A percentile compares a stretch with the other conserved stretches of the same genome.
Conservation (phyloP, 257 asterid species). For the Ehretia macrophylla region DNA sequence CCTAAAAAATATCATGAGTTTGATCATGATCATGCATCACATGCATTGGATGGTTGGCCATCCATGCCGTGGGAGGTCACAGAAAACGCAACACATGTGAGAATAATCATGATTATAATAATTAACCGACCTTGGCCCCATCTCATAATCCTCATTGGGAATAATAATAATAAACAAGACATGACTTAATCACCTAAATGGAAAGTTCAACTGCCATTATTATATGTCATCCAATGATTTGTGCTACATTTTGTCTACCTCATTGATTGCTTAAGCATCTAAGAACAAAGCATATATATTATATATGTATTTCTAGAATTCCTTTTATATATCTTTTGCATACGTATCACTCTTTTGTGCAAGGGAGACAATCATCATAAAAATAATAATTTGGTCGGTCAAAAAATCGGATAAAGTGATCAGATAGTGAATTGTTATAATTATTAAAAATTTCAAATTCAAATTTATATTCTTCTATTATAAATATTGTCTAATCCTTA, state of each 20-base stretch:
- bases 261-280: constrained; percentile 23
- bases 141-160: constrained; percentile 26
- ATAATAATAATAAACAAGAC: constrained; percentile 16
- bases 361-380: constrained; percentile 9
- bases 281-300: background rate
- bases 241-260: constrained; percentile 32
- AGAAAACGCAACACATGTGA: constrained; percentile 11
- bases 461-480: too few species aligned
- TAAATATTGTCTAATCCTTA: too few species aligned
- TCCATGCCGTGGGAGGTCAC: background rate
- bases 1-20: constrained; percentile 1
- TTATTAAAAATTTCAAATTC: too few species aligned
- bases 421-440: too few species aligned
- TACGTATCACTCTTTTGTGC: constrained; percentile 1
- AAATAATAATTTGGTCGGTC: too few species aligned
- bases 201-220: constrained; percentile 48
- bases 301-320: too few species aligned
- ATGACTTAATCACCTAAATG: constrained; percentile 38
- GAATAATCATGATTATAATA: constrained; percentile 17
- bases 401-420: too few species aligned
- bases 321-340: background rate
- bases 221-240: constrained; percentile 54
- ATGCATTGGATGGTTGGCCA: constrained; percentile 6
- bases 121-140: constrained; percentile 52
- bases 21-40: constrained; percentile 12